Conservation (phyloP, 805 yeast genomes). For the Kuraishia hungarica region DNA sequence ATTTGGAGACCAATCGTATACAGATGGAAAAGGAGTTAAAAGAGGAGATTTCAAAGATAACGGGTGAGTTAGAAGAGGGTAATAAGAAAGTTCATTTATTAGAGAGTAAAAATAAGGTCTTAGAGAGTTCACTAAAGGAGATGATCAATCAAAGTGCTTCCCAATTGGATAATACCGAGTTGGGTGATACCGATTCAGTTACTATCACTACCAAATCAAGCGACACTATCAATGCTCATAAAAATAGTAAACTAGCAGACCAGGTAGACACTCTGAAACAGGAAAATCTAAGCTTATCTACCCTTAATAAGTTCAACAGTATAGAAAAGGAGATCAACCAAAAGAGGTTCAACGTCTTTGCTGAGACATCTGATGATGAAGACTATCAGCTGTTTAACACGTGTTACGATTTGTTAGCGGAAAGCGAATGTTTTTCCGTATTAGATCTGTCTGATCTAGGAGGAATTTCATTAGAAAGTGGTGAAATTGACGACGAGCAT, state of each 20-base stretch:
- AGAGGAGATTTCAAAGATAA: constrained; percentile 20
- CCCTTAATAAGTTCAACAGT: background rate
- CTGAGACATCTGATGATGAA: background rate
- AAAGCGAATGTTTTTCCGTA: background rate
- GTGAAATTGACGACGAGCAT: background rate
- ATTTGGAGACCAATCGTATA: constrained; percentile 36
- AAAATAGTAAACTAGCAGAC: no score
- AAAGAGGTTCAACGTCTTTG: background rate
- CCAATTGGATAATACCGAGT: background rate
- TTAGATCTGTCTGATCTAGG: background rate
- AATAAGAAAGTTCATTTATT: constrained; percentile 13
- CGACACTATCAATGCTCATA: no score
- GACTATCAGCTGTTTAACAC: background rate
- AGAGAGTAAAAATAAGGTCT: constrained; percentile 17
- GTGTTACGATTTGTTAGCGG: background rate
- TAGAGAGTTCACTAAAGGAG: constrained; percentile 20
- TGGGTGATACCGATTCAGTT: background rate
- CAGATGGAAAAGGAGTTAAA: constrained; percentile 35
- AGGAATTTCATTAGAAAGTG: no score
- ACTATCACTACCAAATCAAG: no score
- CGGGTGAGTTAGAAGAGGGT: constrained; percentile 7
- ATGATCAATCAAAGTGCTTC: background rate
- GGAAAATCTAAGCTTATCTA: background rate
- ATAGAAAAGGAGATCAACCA: background rate
- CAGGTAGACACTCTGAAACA: no score